These are phyloP conservation scores for Teratosphaeriaceae sp. DNA, from an alignment of 2,329 filamentous ascomycete species.

Conservation along the genomic window DNA sequence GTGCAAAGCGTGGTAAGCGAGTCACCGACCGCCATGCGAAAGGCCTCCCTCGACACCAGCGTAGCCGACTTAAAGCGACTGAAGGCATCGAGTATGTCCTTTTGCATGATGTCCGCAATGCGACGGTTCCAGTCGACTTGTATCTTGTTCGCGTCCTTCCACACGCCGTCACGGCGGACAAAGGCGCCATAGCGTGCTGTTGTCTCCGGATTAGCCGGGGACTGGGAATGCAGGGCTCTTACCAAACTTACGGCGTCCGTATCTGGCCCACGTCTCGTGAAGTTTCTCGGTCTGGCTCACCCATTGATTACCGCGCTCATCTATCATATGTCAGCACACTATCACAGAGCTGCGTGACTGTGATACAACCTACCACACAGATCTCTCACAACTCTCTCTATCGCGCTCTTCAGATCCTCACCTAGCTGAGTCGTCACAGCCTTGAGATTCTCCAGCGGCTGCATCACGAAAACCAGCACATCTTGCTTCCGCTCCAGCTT, in stretches of 20 bases:
- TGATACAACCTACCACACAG: not conserved
- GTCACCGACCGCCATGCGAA: no score
- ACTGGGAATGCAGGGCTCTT: no score
- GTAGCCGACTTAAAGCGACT: no score
- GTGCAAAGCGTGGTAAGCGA: no score
- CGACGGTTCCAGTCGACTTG: no score
- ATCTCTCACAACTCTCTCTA: not conserved
- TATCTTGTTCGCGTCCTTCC: no score
- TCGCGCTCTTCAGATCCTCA: not conserved
- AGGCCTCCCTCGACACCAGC: no score
- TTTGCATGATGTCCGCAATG: no score
- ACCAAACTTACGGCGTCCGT: conserved; percentile 1
- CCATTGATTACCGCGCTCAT: not conserved
- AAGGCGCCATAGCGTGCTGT: no score
- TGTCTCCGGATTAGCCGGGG: no score
- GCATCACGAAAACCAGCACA: conserved; percentile 6
- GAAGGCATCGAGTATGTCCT: no score
- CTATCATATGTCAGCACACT: not conserved
- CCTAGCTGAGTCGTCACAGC: not conserved
- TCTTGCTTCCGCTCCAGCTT: conserved; percentile 11
- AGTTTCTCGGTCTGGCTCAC: not conserved
- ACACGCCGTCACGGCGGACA: no score
- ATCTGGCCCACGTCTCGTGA: conserved; percentile 6
- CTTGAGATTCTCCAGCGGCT: not conserved
- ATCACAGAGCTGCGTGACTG: not conserved